A percentile compares a stretch with the other conserved stretches of the same genome.
phyloP scores from a whole-genome alignment of 768 basidiomycete species.

The Amanita exitialis region DNA sequence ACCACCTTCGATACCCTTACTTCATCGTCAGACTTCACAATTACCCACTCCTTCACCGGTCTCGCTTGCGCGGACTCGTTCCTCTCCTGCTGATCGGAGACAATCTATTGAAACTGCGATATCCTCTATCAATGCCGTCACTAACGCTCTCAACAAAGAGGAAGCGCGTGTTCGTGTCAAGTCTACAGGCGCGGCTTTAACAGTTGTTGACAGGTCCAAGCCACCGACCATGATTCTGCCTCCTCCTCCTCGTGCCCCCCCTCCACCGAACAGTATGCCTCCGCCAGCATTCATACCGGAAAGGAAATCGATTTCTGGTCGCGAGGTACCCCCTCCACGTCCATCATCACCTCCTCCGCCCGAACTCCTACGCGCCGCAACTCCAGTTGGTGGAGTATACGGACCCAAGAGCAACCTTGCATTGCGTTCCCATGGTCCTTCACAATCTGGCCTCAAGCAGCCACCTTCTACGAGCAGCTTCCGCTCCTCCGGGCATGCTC shows the following conservation, averaged over 20 bases:
- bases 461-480: constrained; percentile 77
- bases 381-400: constrained; percentile 49
- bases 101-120: constrained; percentile 66
- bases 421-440: constrained; percentile 55
- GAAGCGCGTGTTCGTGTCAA: constrained; percentile 53
- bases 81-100: constrained; percentile 48
- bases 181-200: constrained; percentile 37
- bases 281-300: constrained; percentile 76
- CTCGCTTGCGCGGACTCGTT: constrained; percentile 41
- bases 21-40: constrained; percentile 23
- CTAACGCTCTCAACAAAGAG: constrained; percentile 15
- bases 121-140: constrained; percentile 33
- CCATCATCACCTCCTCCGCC: constrained; percentile 90
- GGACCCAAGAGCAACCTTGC: constrained; percentile 49
- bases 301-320: constrained; percentile 37
- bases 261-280: constrained; percentile 60
- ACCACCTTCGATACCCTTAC: constrained; percentile 22
- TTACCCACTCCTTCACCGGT: constrained; percentile 31
- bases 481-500: constrained; percentile 58
- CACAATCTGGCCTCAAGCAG: constrained; percentile 54
- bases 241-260: constrained; percentile 68
- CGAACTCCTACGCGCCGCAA: constrained; percentile 88
- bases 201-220: constrained; percentile 61
- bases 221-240: constrained; percentile 83
- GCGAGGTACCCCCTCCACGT: constrained; percentile 68